Base-by-base conservation (phyloP, 805 yeast genomes). In the Starmerella vitae region DNA sequence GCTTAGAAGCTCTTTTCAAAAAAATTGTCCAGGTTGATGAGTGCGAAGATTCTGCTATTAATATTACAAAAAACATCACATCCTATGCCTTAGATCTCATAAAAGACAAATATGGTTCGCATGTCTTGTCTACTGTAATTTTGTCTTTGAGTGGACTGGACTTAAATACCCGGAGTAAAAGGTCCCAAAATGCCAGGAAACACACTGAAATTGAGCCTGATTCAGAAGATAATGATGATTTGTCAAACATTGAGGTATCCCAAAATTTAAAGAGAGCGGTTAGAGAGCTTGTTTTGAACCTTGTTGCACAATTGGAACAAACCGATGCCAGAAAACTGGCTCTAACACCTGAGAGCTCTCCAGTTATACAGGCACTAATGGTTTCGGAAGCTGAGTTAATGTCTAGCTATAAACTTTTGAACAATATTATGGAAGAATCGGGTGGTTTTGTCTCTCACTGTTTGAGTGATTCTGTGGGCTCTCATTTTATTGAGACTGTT, bases 381-480 rank as follows among this genome's bases (percentile, higher is more conserved):
- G 34, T 46, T 8, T 33, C 39, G 3, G 48, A 43, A 15, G 48
- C 46, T 3, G 18, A 28, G 12, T 38, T 37, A 19, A 42, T 34
- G 35, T 37, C 42, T 12, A 36, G 41, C 15, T 42, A 39, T 27
- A 31, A 37, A 22, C 38, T 47, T 2, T 17, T 43, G 13, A 36
- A 44, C 10, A 3, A 21, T 4, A 38, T 47, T 12, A 31, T 47
- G 4, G 43, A 43, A 5, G 86, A 72, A 46, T 36, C 56, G 4
- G 46, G 47, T 35, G 74, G 91, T 0, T 85, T 80, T 57, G 76
- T 86, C 22, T 94, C 85, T 55, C 80, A 79, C 52, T 65, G 86
- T 39, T 61, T 88, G 27, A 73, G 91, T 7, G 94, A 85, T 54
- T 66, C 93, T 1, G 83, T 86, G n/a, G 98, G 97, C 0, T 79